Evolutionary conservation across 345 rosid species (phyloP), one percentile per base, ranked within the genome.

Genomic region (Erucastrum elatum): DNA sequence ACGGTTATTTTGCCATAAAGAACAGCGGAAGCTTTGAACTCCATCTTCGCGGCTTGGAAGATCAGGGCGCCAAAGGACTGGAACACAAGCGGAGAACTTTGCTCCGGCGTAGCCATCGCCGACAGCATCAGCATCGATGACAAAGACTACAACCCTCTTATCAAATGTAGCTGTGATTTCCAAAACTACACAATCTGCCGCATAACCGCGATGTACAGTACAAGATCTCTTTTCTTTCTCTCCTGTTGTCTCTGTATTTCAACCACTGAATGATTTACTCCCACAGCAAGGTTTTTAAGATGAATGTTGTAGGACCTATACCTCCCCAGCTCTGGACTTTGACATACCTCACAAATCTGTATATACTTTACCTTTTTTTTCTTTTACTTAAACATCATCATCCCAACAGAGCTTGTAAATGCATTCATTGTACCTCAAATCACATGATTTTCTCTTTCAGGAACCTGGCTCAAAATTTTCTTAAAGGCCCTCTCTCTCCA

Each of bases 241-340:
- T 21, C 2, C 0, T 8, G 21, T 21, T 58, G 0, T 71, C 59
- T 16, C 71, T 12, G 53, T 46, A 10, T 0, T 44, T 29, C 37
- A 6, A 7, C 6, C n/a, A 16, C 46, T 65, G 4, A 4, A 62
- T 62, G 21, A 26, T 26, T 25, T 30, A 31, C 64, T 69, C 35
- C 44, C 34, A 37, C 84, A 84, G 86, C 77, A 84, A 76, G 80
- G 86, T 84, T 34, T 81, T 6, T 56, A 34, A 5, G 0, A 61
- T 0, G 13, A 34, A 77, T 7, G 80, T 37, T 62, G 31, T 0
- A 17, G 86, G 86, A 61, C 31, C 68, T 56, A 70, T 84, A 33
- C 84, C 80, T 35, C 55, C 6, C 41, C 30, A 74, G 63, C 82
- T 84, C 29, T 84, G 81, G 86, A 72, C 79, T 41, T 70, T 84